phyloP scores from a whole-genome alignment of 2,329 filamentous ascomycete genomes.

The Neonectria faginata region DNA sequence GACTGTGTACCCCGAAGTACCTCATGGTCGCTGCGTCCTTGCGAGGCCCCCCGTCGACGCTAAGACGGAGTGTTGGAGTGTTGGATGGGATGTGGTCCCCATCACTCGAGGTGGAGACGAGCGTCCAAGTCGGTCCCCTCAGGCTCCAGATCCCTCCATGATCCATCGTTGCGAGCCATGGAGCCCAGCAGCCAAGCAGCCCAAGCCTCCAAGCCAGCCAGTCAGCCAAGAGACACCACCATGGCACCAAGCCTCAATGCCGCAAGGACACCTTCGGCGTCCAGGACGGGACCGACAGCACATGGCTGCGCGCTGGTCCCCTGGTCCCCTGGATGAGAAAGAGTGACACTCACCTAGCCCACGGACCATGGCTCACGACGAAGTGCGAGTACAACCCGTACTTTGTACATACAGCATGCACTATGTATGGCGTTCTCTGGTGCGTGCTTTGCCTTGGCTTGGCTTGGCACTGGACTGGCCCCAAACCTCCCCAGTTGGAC shows the following conservation, averaged over 20 bases:
- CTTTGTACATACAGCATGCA: neutral
- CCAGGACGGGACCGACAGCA: constrained; percentile 40
- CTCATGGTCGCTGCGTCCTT: constrained; percentile 24
- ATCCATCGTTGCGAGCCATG: constrained; percentile 34
- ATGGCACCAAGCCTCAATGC: constrained; percentile 7
- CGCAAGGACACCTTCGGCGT: constrained; percentile 26
- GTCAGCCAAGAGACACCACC: constrained; percentile 20
- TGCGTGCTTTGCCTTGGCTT: constrained; percentile 6
- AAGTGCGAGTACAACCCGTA: neutral
- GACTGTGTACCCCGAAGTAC: constrained; percentile 43
- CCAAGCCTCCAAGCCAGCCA: constrained; percentile 3
- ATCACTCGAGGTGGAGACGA: constrained; percentile 39
- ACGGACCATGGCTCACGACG: constrained; percentile 16
- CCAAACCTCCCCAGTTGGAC: constrained; percentile 32
- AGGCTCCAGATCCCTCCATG: constrained; percentile 37
- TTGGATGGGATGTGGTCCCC: constrained; percentile 31
- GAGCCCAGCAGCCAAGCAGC: constrained; percentile 25
- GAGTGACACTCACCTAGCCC: constrained; percentile 37
- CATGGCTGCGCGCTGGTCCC: constrained; percentile 33
- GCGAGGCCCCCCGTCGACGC: constrained; percentile 39
- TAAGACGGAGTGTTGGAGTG: constrained; percentile 36
- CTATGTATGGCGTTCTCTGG: constrained; percentile 4
- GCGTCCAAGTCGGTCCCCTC: constrained; percentile 36
- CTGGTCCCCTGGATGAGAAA: constrained; percentile 30
- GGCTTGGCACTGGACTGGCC: constrained; percentile 13